Percentiles rank a stretch among this genome's conserved stretches.
Evolutionary conservation across 768 basidiomycete species (phyloP).

Genomic region (Rubroboletus pulcherrimus): DNA sequence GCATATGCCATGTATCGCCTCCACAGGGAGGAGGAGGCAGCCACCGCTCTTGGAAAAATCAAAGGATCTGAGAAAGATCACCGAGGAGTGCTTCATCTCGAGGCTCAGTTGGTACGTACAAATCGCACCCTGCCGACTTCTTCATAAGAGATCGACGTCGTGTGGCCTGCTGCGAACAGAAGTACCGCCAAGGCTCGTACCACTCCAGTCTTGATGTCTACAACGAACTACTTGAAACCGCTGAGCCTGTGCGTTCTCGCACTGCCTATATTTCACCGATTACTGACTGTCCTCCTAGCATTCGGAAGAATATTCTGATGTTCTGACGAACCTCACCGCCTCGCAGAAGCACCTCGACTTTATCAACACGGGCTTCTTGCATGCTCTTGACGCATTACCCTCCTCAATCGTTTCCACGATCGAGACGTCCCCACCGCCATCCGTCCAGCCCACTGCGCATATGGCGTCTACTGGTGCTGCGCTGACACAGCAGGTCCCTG

Average conservation of each 20-base stretch:
- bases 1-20: slow-evolving; percentile 84
- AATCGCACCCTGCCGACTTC: slow-evolving; percentile 11
- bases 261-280: slow-evolving; percentile 3
- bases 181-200: slow-evolving; percentile 76
- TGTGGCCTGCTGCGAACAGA: slow-evolving; percentile 39
- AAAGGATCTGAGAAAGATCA: slow-evolving; percentile 44
- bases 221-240: slow-evolving; percentile 73
- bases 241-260: slow-evolving; percentile 59
- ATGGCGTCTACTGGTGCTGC: slow-evolving; percentile 24
- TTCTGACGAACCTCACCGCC: slow-evolving; percentile 80
- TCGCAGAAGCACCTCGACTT: slow-evolving; percentile 83
- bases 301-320: slow-evolving; percentile 85
- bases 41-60: slow-evolving; percentile 45
- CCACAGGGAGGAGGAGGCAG: slow-evolving; percentile 71
- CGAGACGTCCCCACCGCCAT: slow-evolving; percentile 61
- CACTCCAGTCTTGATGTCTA: slow-evolving; percentile 72
- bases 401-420: slow-evolving; percentile 47
- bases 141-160: slow-evolving; percentile 16
- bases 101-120: slow-evolving; percentile 79
- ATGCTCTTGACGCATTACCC: slow-evolving; percentile 58
- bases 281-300: slow-evolving; percentile 42
- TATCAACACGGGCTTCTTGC: slow-evolving; percentile 65
- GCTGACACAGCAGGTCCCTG: slow-evolving; percentile 24
- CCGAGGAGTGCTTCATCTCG: slow-evolving; percentile 70
- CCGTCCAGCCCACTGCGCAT: slow-evolving; percentile 33